phyloP scores from a whole-genome alignment of 2,329 filamentous ascomycete genomes.

The Orbilia oligospora region DNA sequence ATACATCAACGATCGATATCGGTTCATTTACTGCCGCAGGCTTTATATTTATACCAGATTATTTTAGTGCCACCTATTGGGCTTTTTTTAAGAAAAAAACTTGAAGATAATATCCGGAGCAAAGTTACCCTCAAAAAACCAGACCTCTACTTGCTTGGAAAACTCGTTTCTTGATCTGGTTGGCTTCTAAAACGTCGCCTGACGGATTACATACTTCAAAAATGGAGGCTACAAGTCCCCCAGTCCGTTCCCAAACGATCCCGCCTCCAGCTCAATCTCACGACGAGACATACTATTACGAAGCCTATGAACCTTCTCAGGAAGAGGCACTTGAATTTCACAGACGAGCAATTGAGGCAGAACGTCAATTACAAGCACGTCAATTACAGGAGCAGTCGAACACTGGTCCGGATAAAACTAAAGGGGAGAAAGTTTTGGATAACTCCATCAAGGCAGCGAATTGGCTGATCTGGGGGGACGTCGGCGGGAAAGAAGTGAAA shows the following conservation, averaged over 20 bases:
- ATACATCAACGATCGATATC: too few species aligned
- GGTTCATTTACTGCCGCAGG: too few species aligned
- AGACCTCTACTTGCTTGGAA: background rate
- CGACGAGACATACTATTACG: background rate
- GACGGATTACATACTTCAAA: background rate
- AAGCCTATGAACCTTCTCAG: background rate
- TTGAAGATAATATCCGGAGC: too few species aligned
- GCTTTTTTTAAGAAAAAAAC: too few species aligned
- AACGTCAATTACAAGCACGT: background rate
- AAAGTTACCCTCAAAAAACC: background rate
- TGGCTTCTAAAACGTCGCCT: background rate
- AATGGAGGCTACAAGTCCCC: background rate
- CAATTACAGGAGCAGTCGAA: background rate
- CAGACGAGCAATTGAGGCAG: background rate
- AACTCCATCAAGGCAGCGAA: constrained; percentile 9
- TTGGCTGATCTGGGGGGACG: constrained; percentile 21
- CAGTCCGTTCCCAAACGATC: background rate
- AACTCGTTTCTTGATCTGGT: background rate
- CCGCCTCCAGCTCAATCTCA: background rate
- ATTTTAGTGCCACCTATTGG: too few species aligned
- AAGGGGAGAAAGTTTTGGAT: background rate
- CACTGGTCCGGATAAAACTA: background rate
- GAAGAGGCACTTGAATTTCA: background rate
- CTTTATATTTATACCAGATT: too few species aligned
- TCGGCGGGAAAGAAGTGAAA: background rate